Evolutionary conservation across 1,284 basidiomycete species (phyloP).

Genomic region (Trichosporon sp.): DNA sequence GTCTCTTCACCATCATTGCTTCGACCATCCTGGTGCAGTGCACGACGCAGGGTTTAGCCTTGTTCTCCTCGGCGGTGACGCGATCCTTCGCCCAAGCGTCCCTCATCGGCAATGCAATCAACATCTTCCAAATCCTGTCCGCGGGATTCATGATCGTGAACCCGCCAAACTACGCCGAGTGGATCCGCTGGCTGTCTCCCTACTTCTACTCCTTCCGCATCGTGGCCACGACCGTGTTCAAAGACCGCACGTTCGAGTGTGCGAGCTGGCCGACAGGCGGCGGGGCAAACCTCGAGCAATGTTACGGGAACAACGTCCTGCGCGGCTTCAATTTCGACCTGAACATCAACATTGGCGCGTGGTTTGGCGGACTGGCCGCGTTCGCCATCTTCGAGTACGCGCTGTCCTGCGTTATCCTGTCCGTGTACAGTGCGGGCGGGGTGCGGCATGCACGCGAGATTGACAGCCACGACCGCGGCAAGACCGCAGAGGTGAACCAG

Average conservation of each 20-base stretch:
- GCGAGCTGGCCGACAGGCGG: conserved; percentile 39
- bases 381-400: conserved; percentile 51
- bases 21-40: conserved; percentile 57
- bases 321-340: conserved; percentile 51
- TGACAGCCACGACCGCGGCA: conserved; percentile 50
- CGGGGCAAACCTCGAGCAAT: conserved; percentile 53
- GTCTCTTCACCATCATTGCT: conserved; percentile 57
- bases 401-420: conserved; percentile 53
- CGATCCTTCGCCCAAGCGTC: conserved; percentile 55
- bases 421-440: conserved; percentile 55
- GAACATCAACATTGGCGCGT: conserved; percentile 53
- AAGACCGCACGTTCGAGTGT: conserved; percentile 56
- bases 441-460: conserved; percentile 57
- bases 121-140: conserved; percentile 47
- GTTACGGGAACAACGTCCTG: conserved; percentile 58
- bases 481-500: conserved; percentile 50
- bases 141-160: conserved; percentile 52
- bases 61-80: conserved; percentile 54
- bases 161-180: conserved; percentile 57
- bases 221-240: conserved; percentile 56
- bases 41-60: conserved; percentile 55
- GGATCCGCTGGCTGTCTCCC: conserved; percentile 57
- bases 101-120: conserved; percentile 52
- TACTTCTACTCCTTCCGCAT: conserved; percentile 54
- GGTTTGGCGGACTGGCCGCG: conserved; percentile 56